Evolutionary conservation across 1,284 basidiomycete species (phyloP).

Genomic region (Ganoderma sp.): DNA sequence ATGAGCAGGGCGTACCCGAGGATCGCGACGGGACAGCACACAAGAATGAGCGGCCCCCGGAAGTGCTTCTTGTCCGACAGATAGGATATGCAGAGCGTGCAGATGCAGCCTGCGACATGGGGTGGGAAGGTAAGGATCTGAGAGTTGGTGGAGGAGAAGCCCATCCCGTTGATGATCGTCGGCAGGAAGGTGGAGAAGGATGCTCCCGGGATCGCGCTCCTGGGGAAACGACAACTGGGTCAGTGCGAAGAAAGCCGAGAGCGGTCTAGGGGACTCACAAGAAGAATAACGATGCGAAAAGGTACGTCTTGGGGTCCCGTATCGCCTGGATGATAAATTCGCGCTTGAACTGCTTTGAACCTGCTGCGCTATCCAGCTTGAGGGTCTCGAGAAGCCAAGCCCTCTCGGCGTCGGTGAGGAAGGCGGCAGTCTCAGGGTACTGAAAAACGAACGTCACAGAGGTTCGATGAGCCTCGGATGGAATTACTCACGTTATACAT

Average conservation of each 20-base stretch:
- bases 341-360: slow-evolving; percentile 33
- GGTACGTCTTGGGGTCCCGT: slow-evolving; percentile 48
- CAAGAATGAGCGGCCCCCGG: slow-evolving; percentile 65
- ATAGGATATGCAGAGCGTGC: slow-evolving; percentile 19
- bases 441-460: not conserved
- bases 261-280: slow-evolving; percentile 24
- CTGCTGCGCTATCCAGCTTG: slow-evolving; percentile 30
- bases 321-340: slow-evolving; percentile 36
- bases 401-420: slow-evolving; percentile 41
- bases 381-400: slow-evolving; percentile 43
- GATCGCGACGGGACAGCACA: slow-evolving; percentile 55
- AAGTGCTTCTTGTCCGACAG: slow-evolving; percentile 18
- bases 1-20: slow-evolving; percentile 68
- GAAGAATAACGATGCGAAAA: slow-evolving; percentile 38
- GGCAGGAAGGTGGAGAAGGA: slow-evolving; percentile 33
- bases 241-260: too few relatives aligned
- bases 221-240: slow-evolving; percentile 57
- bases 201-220: slow-evolving; percentile 23
- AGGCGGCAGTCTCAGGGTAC: slow-evolving; percentile 17
- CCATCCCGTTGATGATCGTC: slow-evolving; percentile 42
- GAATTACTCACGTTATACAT: slow-evolving; percentile 12
- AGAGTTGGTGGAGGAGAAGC: slow-evolving; percentile 35
- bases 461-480: too few relatives aligned
- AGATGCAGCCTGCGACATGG: slow-evolving; percentile 24
- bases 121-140: slow-evolving; percentile 37